phyloP scores from a whole-genome alignment of 2,329 filamentous ascomycete genomes.

The Aureobasidium namibiae region DNA sequence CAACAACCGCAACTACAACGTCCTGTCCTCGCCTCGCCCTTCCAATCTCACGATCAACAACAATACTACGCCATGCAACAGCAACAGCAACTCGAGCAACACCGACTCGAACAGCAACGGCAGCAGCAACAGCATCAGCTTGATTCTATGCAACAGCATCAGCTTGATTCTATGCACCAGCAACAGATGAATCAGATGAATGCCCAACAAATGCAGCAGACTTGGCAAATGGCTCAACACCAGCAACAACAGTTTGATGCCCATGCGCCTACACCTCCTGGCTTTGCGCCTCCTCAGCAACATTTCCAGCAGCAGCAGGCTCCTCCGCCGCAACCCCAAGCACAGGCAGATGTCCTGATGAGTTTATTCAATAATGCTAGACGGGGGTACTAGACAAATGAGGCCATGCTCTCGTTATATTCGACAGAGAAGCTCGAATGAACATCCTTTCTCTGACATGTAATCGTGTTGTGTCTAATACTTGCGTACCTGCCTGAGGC shows the following conservation, averaged over 20 bases:
- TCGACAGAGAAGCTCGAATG: background rate
- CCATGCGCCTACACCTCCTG: background rate
- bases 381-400: slow-evolving; percentile 1
- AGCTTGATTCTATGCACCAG: background rate
- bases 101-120: background rate
- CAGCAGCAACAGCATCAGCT: slow-evolving; percentile 1
- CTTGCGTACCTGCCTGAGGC: too few species aligned
- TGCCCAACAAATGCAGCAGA: background rate
- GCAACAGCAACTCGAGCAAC: background rate
- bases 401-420: background rate
- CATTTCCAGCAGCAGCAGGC: background rate
- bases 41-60: slow-evolving; percentile 1
- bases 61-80: background rate
- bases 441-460: background rate
- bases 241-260: background rate
- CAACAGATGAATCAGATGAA: background rate
- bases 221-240: background rate
- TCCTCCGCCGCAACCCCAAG: background rate
- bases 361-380: slow-evolving; percentile 7
- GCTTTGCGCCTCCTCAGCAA: background rate
- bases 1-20: slow-evolving; percentile 6
- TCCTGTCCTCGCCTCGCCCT: background rate
- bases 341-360: slow-evolving; percentile 7
- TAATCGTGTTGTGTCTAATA: background rate
- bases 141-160: background rate